phyloP scores from a whole-genome alignment of 2,329 filamentous ascomycete genomes.

The Magnaporthiopsis incrustans region DNA sequence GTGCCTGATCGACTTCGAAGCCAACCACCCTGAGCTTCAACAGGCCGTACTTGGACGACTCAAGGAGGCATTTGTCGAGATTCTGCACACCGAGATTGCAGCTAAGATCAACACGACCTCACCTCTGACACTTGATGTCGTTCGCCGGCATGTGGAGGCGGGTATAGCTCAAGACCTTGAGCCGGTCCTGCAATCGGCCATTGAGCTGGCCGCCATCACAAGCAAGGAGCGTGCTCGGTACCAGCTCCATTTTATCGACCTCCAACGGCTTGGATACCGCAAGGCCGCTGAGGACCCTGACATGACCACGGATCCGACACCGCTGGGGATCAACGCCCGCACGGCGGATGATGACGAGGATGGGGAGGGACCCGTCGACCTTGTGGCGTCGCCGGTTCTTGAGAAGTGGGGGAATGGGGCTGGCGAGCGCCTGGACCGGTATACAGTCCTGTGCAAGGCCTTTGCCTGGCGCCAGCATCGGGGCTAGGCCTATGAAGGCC shows the following conservation, averaged over 20 bases:
- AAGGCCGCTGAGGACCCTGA: neutral
- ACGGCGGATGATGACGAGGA: neutral
- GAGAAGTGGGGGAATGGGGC: neutral
- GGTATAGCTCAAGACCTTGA: neutral
- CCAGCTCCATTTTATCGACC: neutral
- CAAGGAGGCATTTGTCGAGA: neutral
- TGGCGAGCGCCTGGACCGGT: neutral
- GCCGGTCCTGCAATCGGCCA: neutral
- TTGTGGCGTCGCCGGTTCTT: neutral
- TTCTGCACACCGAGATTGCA: neutral
- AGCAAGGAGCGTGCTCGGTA: neutral
- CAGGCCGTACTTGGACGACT: neutral
- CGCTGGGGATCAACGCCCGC: neutral
- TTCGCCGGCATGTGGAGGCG: too few relatives aligned
- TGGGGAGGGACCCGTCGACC: neutral
- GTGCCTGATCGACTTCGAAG: neutral
- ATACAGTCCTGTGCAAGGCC: neutral
- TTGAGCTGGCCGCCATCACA: neutral
- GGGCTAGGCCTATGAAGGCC: too few relatives aligned
- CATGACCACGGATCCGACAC: neutral
- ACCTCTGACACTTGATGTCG: too few relatives aligned
- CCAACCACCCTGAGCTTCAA: neutral
- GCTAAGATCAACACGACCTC: neutral
- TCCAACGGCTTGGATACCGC: accelerated
- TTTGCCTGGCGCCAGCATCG: neutral